Conservation (phyloP, 2,329 filamentous ascomycete species). For the Fusarium tupiense region DNA sequence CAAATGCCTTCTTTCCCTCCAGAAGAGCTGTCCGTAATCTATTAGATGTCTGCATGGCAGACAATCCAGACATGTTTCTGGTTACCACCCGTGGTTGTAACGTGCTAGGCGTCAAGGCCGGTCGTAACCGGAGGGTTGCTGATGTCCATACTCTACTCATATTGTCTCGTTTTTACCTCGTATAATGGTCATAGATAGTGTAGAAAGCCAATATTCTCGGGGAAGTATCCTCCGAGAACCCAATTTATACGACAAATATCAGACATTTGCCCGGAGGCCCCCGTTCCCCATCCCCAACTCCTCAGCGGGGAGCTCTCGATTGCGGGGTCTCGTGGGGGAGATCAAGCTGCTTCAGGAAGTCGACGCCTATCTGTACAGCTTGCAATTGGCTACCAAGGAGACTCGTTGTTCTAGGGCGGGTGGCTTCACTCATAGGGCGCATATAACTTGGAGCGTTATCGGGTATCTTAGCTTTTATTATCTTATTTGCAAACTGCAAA, state of each 20-base stretch:
- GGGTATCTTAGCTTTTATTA: slow-evolving; percentile 41
- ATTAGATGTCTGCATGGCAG: slow-evolving; percentile 57
- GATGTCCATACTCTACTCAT: slow-evolving; percentile 33
- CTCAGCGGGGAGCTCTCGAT: slow-evolving; percentile 20
- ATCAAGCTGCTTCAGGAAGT: slow-evolving; percentile 26
- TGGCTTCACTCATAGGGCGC: slow-evolving; percentile 18
- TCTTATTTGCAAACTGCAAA: slow-evolving; percentile 28
- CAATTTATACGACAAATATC: slow-evolving; percentile 10
- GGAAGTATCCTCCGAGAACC: neutral
- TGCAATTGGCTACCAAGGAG: slow-evolving; percentile 7
- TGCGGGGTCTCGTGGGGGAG: slow-evolving; percentile 35
- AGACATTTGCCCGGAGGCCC: neutral
- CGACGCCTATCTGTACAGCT: slow-evolving; percentile 4
- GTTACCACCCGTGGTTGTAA: slow-evolving; percentile 6
- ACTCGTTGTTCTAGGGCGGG: slow-evolving; percentile 17
- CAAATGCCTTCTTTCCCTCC: slow-evolving; percentile 61
- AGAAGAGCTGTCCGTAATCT: slow-evolving; percentile 60
- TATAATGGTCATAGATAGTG: slow-evolving; percentile 1
- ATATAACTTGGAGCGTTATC: neutral
- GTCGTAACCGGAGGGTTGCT: slow-evolving; percentile 24
- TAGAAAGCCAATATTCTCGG: neutral
- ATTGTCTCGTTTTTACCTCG: neutral
- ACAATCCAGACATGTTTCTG: slow-evolving; percentile 19
- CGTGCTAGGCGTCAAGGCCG: slow-evolving; percentile 19
- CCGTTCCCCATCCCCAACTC: neutral